A percentile compares a stretch with the other conserved stretches of the same genome.
Evolutionary conservation across 805 yeast species (phyloP).

Genomic region (Starmerella ratchasimensis): DNA sequence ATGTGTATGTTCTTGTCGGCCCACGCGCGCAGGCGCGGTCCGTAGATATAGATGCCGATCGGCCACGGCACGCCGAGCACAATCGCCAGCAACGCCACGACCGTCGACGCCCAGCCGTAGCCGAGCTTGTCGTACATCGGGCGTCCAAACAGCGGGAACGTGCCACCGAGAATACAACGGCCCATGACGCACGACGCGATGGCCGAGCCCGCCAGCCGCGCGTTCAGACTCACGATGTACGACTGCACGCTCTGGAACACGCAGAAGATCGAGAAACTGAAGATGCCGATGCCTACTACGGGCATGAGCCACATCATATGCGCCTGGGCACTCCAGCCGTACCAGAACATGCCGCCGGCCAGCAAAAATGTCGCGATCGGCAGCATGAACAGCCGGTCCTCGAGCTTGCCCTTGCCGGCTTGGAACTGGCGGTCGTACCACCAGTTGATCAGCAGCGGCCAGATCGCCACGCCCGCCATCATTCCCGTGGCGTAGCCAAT

Average conservation of each 20-base stretch:
- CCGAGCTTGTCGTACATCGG: conserved; percentile 43
- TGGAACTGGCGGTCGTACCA: conserved; percentile 22
- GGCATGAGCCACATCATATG: conserved; percentile 51
- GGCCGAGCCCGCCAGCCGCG: conserved; percentile 54
- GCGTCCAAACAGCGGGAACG: conserved; percentile 52
- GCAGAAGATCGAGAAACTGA: conserved; percentile 45
- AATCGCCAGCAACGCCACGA: conserved; percentile 45
- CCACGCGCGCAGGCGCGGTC: conserved; percentile 46
- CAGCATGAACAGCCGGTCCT: conserved; percentile 42
- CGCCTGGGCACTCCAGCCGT: conserved; percentile 56
- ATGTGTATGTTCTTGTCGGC: conserved; percentile 33
- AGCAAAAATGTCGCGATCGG: conserved; percentile 38
- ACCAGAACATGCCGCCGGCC: conserved; percentile 52
- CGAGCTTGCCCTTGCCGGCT: conserved; percentile 45
- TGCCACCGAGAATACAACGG: conserved; percentile 53
- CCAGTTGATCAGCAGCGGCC: conserved; percentile 34
- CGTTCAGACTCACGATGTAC: conserved; percentile 59
- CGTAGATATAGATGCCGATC: conserved; percentile 39
- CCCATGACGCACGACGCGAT: conserved; percentile 56
- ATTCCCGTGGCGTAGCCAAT: conserved; percentile 45
- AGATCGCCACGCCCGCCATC: conserved; percentile 35
- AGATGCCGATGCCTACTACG: conserved; percentile 43
- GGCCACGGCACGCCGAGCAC: conserved; percentile 56
- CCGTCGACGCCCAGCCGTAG: conserved; percentile 59
- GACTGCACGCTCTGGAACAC: conserved; percentile 57